Evolutionary conservation across 257 asterid genomes (phyloP).

Genomic region (Przewalskia tangutica): DNA sequence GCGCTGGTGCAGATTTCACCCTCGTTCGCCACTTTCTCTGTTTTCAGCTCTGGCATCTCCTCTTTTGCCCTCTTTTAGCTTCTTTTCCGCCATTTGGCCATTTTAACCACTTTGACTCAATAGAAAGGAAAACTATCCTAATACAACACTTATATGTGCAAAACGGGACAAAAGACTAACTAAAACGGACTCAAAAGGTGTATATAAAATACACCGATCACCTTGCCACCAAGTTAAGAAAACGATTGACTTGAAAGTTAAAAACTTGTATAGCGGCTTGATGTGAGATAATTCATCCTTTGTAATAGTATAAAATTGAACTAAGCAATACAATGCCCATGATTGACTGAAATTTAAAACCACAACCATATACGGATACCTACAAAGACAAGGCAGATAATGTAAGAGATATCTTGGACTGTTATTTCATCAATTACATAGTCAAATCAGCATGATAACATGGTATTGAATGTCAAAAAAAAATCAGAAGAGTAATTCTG

Average conservation of each 20-base stretch:
- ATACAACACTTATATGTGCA: too few relatives aligned
- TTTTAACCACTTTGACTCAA: too few relatives aligned
- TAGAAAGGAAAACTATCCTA: too few relatives aligned
- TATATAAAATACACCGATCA: too few relatives aligned
- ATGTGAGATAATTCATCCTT: slow-evolving; percentile 91
- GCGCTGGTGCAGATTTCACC: too few relatives aligned
- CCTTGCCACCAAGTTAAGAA: slow-evolving; percentile 99
- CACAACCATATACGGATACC: slow-evolving; percentile 94
- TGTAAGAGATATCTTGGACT: background rate
- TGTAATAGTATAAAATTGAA: slow-evolving; percentile 82
- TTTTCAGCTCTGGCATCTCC: too few relatives aligned
- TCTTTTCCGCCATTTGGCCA: too few relatives aligned
- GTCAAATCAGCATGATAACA: background rate
- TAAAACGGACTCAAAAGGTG: too few relatives aligned
- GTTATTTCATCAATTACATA: background rate
- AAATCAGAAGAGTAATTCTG: background rate
- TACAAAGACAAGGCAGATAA: slow-evolving; percentile 17
- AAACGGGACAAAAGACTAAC: too few relatives aligned
- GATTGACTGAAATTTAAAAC: slow-evolving; percentile 93
- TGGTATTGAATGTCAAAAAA: background rate
- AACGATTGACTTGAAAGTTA: slow-evolving; percentile 95
- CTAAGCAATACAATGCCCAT: slow-evolving; percentile 96
- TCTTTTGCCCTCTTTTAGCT: too few relatives aligned
- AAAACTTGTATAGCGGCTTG: slow-evolving; percentile 79
- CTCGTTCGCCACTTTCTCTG: too few relatives aligned